These are phyloP conservation scores for Lichtheimia ramosa DNA, from an alignment of 371 early-diverging fungal genomes.

Conservation along the genomic window DNA sequence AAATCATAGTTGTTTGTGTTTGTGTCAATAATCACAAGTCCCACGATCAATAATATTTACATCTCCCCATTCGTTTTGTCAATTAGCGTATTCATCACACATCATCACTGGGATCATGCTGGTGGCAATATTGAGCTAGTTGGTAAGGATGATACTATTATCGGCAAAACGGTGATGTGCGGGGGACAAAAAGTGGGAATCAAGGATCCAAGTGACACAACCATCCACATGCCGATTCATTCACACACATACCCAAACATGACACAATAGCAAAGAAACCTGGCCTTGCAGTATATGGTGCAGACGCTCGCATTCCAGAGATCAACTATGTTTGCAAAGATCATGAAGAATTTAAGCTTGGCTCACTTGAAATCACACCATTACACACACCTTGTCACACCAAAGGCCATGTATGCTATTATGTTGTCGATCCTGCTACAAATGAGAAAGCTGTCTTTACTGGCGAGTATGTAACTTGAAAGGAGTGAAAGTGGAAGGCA, in stretches of 20 bases:
- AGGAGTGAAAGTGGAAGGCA: background rate
- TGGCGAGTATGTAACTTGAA: slow-evolving; percentile 33
- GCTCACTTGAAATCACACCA: slow-evolving; percentile 65
- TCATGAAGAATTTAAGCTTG: slow-evolving; percentile 76
- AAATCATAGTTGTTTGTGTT: slow-evolving; percentile 12
- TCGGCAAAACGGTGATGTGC: slow-evolving; percentile 17
- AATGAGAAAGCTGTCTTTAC: slow-evolving; percentile 50
- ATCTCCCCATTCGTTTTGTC: slow-evolving; percentile 8
- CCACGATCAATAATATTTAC: background rate
- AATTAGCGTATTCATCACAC: slow-evolving; percentile 66
- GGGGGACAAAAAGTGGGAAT: background rate
- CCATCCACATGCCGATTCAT: background rate
- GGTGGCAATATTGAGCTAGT: slow-evolving; percentile 74
- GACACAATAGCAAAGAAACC: slow-evolving; percentile 53
- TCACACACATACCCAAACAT: background rate
- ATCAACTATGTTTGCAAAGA: slow-evolving; percentile 77
- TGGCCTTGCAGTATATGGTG: slow-evolving; percentile 80
- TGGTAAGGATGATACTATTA: slow-evolving; percentile 12
- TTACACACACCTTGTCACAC: slow-evolving; percentile 90
- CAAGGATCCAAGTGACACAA: slow-evolving; percentile 24
- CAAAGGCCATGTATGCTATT: slow-evolving; percentile 85
- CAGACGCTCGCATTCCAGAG: slow-evolving; percentile 84
- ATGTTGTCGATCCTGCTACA: slow-evolving; percentile 60
- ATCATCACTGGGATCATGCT: slow-evolving; percentile 84
- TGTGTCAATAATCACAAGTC: slow-evolving; percentile 14